Evolutionary conservation across 352 stramenopile species (phyloP).

Genomic region (Pythium aristosporum): DNA sequence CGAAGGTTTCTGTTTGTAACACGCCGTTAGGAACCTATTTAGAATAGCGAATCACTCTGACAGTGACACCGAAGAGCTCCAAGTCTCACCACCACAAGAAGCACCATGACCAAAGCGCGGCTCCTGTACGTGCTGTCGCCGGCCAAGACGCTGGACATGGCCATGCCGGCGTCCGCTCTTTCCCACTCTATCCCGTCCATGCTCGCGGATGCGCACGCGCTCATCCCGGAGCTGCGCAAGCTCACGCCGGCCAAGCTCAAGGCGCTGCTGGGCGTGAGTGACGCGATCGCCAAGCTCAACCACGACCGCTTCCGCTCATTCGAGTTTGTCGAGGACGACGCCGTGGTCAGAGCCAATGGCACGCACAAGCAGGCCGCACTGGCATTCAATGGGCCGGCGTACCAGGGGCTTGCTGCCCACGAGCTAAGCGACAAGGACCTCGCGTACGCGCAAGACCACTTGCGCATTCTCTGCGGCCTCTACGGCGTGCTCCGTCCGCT

Average conservation of each 20-base stretch:
- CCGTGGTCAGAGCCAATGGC: conserved; percentile 28
- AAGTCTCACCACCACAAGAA: not conserved
- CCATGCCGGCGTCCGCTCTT: conserved; percentile 21
- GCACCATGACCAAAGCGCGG: conserved; percentile 22
- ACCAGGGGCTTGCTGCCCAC: conserved; percentile 66
- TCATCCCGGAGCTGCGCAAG: conserved; percentile 62
- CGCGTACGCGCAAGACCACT: conserved; percentile 69
- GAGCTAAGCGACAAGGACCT: conserved; percentile 67
- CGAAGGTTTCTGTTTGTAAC: conserved; percentile 15
- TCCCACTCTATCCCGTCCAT: conserved; percentile 49
- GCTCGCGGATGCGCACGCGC: conserved; percentile 49
- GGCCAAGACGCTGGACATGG: conserved; percentile 87
- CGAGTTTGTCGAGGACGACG: conserved; percentile 32
- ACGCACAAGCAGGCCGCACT: conserved; percentile 70
- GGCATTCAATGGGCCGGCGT: conserved; percentile 85
- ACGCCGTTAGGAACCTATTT: not conserved
- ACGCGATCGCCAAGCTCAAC: conserved; percentile 85
- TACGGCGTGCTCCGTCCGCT: conserved; percentile 92
- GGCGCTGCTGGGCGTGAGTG: conserved; percentile 76
- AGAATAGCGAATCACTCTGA: not conserved
- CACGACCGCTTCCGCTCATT: conserved; percentile 79
- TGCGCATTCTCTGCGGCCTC: conserved; percentile 94
- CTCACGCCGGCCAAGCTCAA: conserved; percentile 77
- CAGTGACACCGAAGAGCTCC: too few species aligned
- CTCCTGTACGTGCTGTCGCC: conserved; percentile 86